Evolutionary conservation across 2,329 filamentous ascomycete species (phyloP).

Genomic region (Monosporascus sp.): DNA sequence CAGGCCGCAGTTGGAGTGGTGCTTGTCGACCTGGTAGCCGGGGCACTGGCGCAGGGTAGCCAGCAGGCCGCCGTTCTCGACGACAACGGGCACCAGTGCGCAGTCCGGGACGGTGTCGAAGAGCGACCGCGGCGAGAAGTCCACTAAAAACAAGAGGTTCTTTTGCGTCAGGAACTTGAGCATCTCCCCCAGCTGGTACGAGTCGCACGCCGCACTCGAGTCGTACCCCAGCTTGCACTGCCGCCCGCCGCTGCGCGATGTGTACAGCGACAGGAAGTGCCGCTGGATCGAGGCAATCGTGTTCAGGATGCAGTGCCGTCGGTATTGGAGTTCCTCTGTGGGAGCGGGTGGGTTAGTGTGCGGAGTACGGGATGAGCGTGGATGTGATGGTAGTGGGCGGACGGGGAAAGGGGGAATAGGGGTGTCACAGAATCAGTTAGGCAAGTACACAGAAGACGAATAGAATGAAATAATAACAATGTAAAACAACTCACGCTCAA

Average conservation of each 20-base stretch:
- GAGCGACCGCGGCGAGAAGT: slow-evolving; percentile 47
- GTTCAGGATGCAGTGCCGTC: slow-evolving; percentile 62
- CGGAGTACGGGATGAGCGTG: not conserved
- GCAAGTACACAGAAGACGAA: not conserved
- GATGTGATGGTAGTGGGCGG: not conserved
- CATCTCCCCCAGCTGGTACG: slow-evolving; percentile 74
- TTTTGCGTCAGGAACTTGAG: slow-evolving; percentile 63
- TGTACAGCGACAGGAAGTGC: slow-evolving; percentile 64
- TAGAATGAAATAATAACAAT: not conserved
- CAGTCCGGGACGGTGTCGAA: slow-evolving; percentile 37
- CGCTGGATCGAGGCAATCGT: slow-evolving; percentile 64
- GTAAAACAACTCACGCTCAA: slow-evolving; percentile 51
- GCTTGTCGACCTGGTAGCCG: slow-evolving; percentile 67
- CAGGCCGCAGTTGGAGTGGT: slow-evolving; percentile 70
- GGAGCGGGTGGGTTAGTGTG: not conserved
- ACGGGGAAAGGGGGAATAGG: not conserved
- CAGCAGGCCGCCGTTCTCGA: slow-evolving; percentile 42
- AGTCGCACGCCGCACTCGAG: slow-evolving; percentile 66
- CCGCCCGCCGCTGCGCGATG: slow-evolving; percentile 50
- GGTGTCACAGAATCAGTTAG: slow-evolving; percentile 3
- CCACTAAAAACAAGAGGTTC: slow-evolving; percentile 54
- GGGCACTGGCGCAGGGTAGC: slow-evolving; percentile 60
- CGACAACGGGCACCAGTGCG: slow-evolving; percentile 53
- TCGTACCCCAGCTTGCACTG: slow-evolving; percentile 75
- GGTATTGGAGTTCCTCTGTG: slow-evolving; percentile 59